Evolutionary conservation across 805 yeast species (phyloP).

Genomic region (Henningerozyma blattae): DNA sequence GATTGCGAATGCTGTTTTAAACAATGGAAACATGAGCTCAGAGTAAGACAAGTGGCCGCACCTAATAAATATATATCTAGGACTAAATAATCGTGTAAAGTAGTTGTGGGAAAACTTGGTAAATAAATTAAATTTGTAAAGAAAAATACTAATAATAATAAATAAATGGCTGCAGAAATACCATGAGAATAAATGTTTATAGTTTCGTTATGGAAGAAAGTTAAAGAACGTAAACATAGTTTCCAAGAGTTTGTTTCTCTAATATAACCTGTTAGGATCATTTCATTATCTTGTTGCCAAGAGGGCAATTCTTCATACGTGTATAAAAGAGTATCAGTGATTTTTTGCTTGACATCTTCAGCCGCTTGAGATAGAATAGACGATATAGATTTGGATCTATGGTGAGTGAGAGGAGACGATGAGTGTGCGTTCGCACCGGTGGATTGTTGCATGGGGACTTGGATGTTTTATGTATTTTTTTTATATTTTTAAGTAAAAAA

Average conservation of each 20-base stretch:
- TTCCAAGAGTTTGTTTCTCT: slow-evolving; percentile 30
- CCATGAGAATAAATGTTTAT: slow-evolving; percentile 64
- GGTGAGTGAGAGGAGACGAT: no score
- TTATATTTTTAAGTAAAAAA: no score
- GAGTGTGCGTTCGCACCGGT: no score
- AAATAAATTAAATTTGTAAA: slow-evolving; percentile 20
- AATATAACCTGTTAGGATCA: slow-evolving; percentile 53
- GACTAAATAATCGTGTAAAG: slow-evolving; percentile 35
- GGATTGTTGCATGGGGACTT: no score
- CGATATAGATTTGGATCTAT: neutral
- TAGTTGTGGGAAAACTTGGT: slow-evolving; percentile 25
- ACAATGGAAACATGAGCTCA: slow-evolving; percentile 58
- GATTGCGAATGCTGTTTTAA: slow-evolving; percentile 52
- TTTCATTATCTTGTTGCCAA: slow-evolving; percentile 71
- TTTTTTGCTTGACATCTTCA: neutral
- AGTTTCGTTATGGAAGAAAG: slow-evolving; percentile 58
- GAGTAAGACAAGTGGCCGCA: slow-evolving; percentile 43
- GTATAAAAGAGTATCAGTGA: neutral
- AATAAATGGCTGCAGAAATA: slow-evolving; percentile 26
- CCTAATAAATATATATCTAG: slow-evolving; percentile 46
- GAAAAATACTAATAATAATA: slow-evolving; percentile 12
- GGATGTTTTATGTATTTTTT: no score
- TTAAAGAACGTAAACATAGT: slow-evolving; percentile 26
- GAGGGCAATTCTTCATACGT: slow-evolving; percentile 26
- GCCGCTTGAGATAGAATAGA: neutral